Base-by-base conservation (phyloP, 768 basidiomycete genomes). In the Lentinula detonsa region DNA sequence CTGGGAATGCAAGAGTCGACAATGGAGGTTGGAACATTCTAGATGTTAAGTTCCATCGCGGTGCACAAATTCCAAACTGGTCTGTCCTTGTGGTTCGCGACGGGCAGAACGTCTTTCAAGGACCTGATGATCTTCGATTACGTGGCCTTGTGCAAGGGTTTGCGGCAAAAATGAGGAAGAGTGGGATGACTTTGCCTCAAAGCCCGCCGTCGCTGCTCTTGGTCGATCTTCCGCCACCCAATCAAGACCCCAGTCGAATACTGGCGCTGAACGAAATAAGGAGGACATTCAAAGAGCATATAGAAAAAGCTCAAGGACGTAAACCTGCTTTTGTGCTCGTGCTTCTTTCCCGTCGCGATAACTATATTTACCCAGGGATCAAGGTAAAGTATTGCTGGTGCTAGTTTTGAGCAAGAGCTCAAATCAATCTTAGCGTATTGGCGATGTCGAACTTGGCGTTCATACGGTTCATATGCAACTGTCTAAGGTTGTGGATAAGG, bases 11-110 rank as follows among this genome's bases (percentile, higher is more conserved):
- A 2, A 77, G 72, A 13, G 79, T 84, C 5, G 73, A 66, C 39
- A 82, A 87, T 35, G 92, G 86, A 0, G 81, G 82, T 42, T 93
- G 91, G 91, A 93, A 93, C 63, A 85, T 92, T 57, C 69, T 87
- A 37, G 78, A 86, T 23, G 85, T 88, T 58, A 84, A 85, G 66
- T 91, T 93, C 66, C 83, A 86, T 37, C 68, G 65, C 0, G 84
- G 83, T 0, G 86, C 78, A 0, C 65, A 59, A 1, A 76, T 90
- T 8, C 23, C 39, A 15, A 78, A 76, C 37, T 92, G 89, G 87
- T 85, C 84, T 72, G 83, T 91, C 8, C 67, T 93, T 0, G 79
- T 86, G 7, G 77, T 93, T 21, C 72, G 76, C 23, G 90, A 91
- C 16, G 77, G 80, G 10, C 50, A 53, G 0, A 60, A 62, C 1